Conservation (phyloP, 1,284 basidiomycete species). For the Ganoderma boninense region DNA sequence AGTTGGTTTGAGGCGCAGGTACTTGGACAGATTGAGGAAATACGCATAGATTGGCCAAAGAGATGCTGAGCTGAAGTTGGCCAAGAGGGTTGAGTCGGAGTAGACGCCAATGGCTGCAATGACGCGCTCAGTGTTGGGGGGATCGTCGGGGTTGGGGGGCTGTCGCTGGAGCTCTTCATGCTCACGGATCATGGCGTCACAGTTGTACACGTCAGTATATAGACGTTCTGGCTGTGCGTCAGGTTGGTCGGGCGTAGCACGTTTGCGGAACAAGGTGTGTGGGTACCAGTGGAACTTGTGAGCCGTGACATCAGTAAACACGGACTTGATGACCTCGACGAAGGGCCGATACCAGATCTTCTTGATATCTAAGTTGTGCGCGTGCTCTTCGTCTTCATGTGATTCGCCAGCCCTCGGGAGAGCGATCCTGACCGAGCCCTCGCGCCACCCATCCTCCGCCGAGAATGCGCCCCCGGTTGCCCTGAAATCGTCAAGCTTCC, state of each 20-base stretch:
- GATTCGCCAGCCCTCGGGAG: constrained; percentile 32
- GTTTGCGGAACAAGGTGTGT: neutral
- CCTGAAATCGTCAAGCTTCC: constrained; percentile 29
- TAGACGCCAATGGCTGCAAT: constrained; percentile 29
- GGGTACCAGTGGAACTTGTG: neutral
- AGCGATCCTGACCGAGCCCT: constrained; percentile 28
- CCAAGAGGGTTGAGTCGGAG: constrained; percentile 28
- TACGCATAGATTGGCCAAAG: constrained; percentile 23
- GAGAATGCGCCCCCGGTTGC: constrained; percentile 3
- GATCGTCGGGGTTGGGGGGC: constrained; percentile 23
- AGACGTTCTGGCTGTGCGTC: constrained; percentile 17
- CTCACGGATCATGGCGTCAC: constrained; percentile 30
- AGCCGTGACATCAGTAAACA: neutral
- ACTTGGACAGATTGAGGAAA: constrained; percentile 37
- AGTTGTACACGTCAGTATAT: constrained; percentile 31
- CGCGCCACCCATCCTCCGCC: constrained; percentile 37
- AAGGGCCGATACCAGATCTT: constrained; percentile 33
- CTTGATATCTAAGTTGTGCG: constrained; percentile 37
- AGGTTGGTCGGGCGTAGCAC: neutral
- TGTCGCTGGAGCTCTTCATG: constrained; percentile 17
- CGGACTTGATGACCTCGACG: constrained; percentile 20
- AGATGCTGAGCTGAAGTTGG: constrained; percentile 29
- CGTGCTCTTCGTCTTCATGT: constrained; percentile 31
- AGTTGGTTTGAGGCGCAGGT: constrained; percentile 31
- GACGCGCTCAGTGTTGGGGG: constrained; percentile 27